Percentiles rank a stretch among this genome's conserved stretches.
Evolutionary conservation across 768 basidiomycete species (phyloP).

Genomic region (Xerocomellus chrysenteron): DNA sequence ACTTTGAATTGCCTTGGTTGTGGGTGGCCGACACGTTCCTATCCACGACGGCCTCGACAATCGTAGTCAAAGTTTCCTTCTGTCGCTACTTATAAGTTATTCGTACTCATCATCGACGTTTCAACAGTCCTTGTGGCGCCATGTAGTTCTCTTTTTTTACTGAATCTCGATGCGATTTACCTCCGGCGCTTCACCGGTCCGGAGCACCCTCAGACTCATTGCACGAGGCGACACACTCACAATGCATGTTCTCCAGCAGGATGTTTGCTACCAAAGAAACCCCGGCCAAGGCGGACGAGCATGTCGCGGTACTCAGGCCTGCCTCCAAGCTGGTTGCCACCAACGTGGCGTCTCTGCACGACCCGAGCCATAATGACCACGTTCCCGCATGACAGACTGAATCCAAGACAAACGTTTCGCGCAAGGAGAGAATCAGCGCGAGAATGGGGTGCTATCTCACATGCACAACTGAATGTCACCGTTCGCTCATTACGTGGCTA

Average conservation of each 20-base stretch:
- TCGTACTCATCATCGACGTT: background rate
- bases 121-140: background rate
- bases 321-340: background rate
- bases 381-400: background rate
- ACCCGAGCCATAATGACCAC: background rate
- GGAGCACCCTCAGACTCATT: background rate
- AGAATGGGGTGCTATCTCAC: background rate
- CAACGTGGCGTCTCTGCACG: background rate
- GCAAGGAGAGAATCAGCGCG: background rate
- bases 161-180: constrained; percentile 5
- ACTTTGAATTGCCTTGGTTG: constrained; percentile 31
- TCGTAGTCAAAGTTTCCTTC: background rate
- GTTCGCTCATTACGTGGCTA: background rate
- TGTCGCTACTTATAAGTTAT: background rate
- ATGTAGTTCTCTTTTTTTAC: background rate
- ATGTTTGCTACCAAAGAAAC: background rate
- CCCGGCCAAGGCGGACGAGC: background rate
- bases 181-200: background rate
- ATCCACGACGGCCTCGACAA: background rate
- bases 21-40: constrained; percentile 31
- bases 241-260: constrained; percentile 15
- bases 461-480: background rate
- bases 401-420: background rate
- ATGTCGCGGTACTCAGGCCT: constrained; percentile 1
- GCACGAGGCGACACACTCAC: constrained; percentile 1